Percentiles rank a stretch among this genome's conserved stretches.
Conservation (phyloP, 1,139 yeast species). For the Lodderomyces orthopsilosis region DNA sequence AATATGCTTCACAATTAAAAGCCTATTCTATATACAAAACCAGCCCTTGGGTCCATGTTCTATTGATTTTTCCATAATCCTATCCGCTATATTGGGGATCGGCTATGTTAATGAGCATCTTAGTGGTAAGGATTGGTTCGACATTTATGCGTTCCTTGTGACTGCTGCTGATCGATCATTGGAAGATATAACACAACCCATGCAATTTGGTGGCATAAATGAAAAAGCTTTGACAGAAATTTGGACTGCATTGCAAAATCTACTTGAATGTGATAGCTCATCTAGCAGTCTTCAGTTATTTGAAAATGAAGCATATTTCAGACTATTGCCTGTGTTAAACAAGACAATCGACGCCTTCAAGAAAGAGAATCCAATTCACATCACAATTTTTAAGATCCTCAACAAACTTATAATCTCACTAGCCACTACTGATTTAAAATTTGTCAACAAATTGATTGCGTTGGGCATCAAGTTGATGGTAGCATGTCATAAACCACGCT, state of each 20-base stretch:
- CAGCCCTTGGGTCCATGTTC: constrained; percentile 33
- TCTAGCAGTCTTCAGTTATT: constrained; percentile 23
- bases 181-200: constrained; percentile 2
- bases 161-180: constrained; percentile 9
- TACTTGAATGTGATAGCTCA: constrained; percentile 28
- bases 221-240: constrained; percentile 16
- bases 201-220: constrained; percentile 2
- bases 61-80: constrained; percentile 29
- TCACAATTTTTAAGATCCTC: constrained; percentile 31
- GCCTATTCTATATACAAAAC: constrained; percentile 15
- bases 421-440: constrained; percentile 30
- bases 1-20: constrained; percentile 23
- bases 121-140: constrained; percentile 28
- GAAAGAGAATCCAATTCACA: constrained; percentile 24
- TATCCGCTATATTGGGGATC: constrained; percentile 26
- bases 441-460: constrained; percentile 28
- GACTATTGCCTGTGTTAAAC: constrained; percentile 22
- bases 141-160: constrained; percentile 23
- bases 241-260: constrained; percentile 20
- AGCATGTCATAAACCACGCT: constrained; percentile 27
- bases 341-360: constrained; percentile 17
- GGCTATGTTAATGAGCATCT: constrained; percentile 42
- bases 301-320: constrained; percentile 18
- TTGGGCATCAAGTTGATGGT: constrained; percentile 31
- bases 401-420: constrained; percentile 34